Percentiles rank a stretch among this genome's conserved stretches.
Evolutionary conservation across 306 rosid species (phyloP).

Genomic region (Crataegus laevigata): DNA sequence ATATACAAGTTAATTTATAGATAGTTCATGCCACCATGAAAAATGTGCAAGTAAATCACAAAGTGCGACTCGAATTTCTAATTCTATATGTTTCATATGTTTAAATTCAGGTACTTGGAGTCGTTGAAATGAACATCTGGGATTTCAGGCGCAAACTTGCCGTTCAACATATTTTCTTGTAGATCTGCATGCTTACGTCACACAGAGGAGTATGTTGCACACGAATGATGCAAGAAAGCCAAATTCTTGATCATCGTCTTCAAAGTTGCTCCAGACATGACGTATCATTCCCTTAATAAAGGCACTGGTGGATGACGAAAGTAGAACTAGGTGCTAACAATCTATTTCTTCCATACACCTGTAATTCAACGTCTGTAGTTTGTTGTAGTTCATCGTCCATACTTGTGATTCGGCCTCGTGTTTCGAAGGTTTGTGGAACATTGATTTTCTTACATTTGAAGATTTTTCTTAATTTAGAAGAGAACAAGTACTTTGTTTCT

Average conservation of each 20-base stretch:
- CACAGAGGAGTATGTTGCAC: not conserved
- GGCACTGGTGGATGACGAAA: not conserved
- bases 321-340: not conserved
- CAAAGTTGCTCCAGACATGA: not conserved
- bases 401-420: not conserved
- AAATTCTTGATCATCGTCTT: not conserved
- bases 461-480: not conserved
- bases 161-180: not conserved
- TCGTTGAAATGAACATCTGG: not conserved
- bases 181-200: not conserved
- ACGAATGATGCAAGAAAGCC: not conserved
- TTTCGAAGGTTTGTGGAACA: not conserved
- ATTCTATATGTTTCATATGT: not conserved
- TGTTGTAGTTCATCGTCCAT: not conserved
- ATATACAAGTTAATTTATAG: not conserved
- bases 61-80: not conserved
- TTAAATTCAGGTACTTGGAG: not conserved
- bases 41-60: not conserved
- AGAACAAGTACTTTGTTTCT: not conserved
- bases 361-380: not conserved
- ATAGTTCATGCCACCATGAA: not conserved
- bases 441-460: not conserved
- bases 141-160: not conserved
- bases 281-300: not conserved
- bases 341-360: not conserved